Evolutionary conservation across 2,329 filamentous ascomycete species (phyloP).

Genomic region (Trichoderma hamatum): DNA sequence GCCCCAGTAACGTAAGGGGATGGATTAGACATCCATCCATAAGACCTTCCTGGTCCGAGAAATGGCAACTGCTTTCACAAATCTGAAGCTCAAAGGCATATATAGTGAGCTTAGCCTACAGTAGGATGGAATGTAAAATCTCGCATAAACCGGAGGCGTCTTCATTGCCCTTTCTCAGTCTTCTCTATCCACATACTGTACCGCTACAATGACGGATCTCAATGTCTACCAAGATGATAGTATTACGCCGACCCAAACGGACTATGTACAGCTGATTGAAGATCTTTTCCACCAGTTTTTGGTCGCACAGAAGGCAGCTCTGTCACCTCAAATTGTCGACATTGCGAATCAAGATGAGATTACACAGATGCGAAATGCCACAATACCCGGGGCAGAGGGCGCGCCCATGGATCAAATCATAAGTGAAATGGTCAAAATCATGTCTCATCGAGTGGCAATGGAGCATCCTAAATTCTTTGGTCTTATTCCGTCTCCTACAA

Average conservation of each 20-base stretch:
- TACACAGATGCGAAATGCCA: not conserved
- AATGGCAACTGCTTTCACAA: not conserved
- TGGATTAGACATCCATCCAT: not conserved
- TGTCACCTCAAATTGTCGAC: conserved; percentile 6
- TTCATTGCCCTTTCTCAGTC: not conserved
- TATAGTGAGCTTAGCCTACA: not conserved
- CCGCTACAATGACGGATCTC: not conserved
- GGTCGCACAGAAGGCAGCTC: not conserved
- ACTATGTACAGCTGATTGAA: conserved; percentile 1
- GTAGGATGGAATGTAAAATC: not conserved
- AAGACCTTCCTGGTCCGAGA: not conserved
- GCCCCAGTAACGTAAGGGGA: not conserved
- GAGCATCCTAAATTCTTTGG: conserved; percentile 31
- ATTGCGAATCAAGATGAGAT: conserved; percentile 1
- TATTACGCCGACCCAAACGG: not conserved
- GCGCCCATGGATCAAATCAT: not conserved
- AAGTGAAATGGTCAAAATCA: conserved; percentile 20
- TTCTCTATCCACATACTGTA: not conserved
- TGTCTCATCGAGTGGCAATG: conserved; percentile 26
- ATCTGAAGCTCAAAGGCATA: not conserved
- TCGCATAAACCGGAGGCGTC: not conserved
- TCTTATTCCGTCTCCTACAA: conserved; percentile 33
- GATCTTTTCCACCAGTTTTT: not conserved
- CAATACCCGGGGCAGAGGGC: not conserved
- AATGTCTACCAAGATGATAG: not conserved